phyloP scores from a whole-genome alignment of 1,284 basidiomycete genomes.

The Xerocomus alliaceus region DNA sequence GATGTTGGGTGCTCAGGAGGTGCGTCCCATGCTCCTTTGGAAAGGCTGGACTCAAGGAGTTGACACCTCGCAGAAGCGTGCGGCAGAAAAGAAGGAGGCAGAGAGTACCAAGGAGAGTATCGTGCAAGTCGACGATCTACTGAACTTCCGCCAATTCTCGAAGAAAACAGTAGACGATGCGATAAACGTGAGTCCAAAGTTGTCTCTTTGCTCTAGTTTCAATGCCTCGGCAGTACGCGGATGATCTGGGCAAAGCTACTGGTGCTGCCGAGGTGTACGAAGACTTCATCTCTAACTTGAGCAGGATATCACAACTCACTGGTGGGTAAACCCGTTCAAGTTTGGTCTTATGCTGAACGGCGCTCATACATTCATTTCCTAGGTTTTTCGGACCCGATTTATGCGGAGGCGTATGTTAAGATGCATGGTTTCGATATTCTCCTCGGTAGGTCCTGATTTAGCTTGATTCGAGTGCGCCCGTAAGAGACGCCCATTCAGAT shows the following conservation, averaged over 20 bases:
- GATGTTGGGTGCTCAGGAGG: constrained; percentile 94
- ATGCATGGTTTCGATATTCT: constrained; percentile 98
- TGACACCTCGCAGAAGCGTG: constrained; percentile 64
- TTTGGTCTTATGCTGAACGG: not conserved
- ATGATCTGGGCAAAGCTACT: constrained; percentile 90
- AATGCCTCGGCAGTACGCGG: constrained; percentile 72
- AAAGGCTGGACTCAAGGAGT: not conserved
- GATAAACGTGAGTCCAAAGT: constrained; percentile 70
- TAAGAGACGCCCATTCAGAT: constrained; percentile 55
- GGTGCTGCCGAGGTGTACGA: constrained; percentile 85
- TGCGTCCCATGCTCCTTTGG: constrained; percentile 38
- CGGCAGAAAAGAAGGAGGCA: constrained; percentile 84
- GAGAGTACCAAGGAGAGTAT: constrained; percentile 77
- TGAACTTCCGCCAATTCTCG: constrained; percentile 93
- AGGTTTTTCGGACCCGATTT: constrained; percentile 99
- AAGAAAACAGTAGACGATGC: constrained; percentile 87
- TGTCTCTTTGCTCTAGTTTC: not conserved
- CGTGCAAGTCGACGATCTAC: constrained; percentile 92
- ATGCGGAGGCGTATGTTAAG: constrained; percentile 98
- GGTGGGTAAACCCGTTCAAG: constrained; percentile 53
- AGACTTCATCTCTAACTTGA: constrained; percentile 97
- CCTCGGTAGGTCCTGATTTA: constrained; percentile 58
- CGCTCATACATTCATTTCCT: constrained; percentile 9
- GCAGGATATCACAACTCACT: constrained; percentile 94
- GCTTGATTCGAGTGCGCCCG: not conserved